Evolutionary conservation across 1,284 basidiomycete species (phyloP), one percentile per base, ranked within the genome.

Genomic region (Schizophyllum commune): DNA sequence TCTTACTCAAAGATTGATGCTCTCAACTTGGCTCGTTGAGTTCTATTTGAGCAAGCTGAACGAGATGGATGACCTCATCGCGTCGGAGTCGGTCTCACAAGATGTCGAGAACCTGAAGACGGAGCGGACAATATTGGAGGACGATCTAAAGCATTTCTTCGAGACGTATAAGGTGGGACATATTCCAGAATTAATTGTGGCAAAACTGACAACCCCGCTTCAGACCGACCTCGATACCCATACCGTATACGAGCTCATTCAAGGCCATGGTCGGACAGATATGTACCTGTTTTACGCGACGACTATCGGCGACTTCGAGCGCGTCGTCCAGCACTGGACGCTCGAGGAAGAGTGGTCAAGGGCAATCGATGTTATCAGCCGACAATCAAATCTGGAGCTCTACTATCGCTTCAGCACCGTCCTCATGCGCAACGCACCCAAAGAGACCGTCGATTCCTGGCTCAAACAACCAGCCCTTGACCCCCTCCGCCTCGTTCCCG

Each of bases 11-110:
- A 83, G 97, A 34, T 95, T 96, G 89, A 96, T 99, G 90, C 79
- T 99, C 7, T 95, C 97, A 1, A 98, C 96, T 0, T 99, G 97
- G 97, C 87, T 99, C 6, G 89, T 97, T 32, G 97, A 99, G 73
- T 95, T 99, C 66, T 98, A 96, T 71, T 84, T 99, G 21, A 91
- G 89, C 75, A 98, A 97, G 77, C 94, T 94, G 73, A 96, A 98
- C 69, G 92, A 96, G 65, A 79, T 98, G 57, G 97, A 99, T 71
- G 97, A 99, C 69, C 77, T 92, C 17, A 83, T 90, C 55, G 89
- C 87, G 0, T 88, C 95, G 0, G 92, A 95, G 73, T 89, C 88
- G 0, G 84, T 90, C 2, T 89, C 89, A 2, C 87, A 91, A 58
- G 92, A 97, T 66, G 89, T 92, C 5, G 91, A 95, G 60, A 96